These are phyloP conservation scores for Acanthamoeba polyphaga DNA, from an alignment of 208 protist genomes.

Conservation along the genomic window DNA sequence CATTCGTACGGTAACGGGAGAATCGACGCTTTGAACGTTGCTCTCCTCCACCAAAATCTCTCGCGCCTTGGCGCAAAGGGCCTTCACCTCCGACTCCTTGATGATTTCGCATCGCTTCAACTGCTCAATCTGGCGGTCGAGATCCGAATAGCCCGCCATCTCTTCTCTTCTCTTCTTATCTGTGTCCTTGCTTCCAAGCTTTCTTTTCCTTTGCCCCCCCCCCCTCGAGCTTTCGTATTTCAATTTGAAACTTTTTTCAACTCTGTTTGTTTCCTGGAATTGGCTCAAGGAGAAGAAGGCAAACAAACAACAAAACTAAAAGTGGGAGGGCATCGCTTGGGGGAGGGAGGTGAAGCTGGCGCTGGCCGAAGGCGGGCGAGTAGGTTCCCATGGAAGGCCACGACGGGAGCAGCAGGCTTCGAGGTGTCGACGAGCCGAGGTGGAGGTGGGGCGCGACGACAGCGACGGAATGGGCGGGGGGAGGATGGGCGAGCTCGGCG, in stretches of 20 bases:
- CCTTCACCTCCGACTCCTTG: constrained; percentile 93
- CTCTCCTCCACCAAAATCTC: constrained; percentile 95
- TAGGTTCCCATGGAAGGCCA: too few species aligned
- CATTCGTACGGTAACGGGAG: constrained; percentile 91
- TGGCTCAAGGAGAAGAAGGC: too few species aligned
- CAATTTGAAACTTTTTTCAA: neutral
- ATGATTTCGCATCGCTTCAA: constrained; percentile 96
- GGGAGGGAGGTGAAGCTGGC: too few species aligned
- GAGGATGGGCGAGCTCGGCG: neutral
- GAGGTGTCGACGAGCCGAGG: neutral
- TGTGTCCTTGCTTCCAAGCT: neutral
- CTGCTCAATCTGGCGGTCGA: constrained; percentile 97
- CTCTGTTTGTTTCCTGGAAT: too few species aligned
- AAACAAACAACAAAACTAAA: too few species aligned
- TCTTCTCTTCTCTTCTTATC: neutral
- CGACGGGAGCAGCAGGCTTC: neutral
- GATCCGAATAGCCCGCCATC: constrained; percentile 85
- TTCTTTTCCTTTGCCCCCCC: neutral
- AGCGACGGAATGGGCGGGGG: neutral
- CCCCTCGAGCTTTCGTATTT: neutral
- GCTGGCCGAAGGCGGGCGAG: too few species aligned
- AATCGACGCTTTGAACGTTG: constrained; percentile 94
- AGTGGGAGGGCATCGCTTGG: too few species aligned
- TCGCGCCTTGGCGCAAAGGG: constrained; percentile 92
- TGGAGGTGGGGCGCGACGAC: neutral